Evolutionary conservation across 1,284 basidiomycete species (phyloP), one percentile per base, ranked within the genome.

Genomic region (Apiotrichum brassicae): DNA sequence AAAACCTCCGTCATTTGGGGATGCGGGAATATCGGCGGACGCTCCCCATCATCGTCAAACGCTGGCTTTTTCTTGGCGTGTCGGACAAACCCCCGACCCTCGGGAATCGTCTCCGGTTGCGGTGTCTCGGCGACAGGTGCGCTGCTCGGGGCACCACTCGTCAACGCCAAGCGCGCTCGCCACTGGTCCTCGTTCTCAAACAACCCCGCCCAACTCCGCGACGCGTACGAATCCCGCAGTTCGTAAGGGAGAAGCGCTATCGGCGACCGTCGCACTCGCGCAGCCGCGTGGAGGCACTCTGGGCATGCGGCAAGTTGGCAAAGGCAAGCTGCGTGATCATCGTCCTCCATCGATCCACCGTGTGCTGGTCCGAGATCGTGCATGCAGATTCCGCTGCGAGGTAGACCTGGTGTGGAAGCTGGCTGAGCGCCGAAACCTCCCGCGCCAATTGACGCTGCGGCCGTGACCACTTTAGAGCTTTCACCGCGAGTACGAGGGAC

Each of bases 1-100:
- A 74, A 51, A 14, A 74, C 68, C 51, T 74, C 72, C 0, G 72
- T 68, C 72, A 74, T 72, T 50, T 74, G 71, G 6, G 72, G 72
- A 60, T 72, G 72, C 2, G 65, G 63, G 48, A 71, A 70, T 18
- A 69, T 57, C 8, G 56, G 52, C 3, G 63, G 60, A 1, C 55
- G 51, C 0, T 26, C 8, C n/a, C 26, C 7, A 11, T 8, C 28
- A 18, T 18, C 28, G 36, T n/a, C 43, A 0, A 26, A 28, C 9
- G 43, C 41, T 11, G 55, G 41, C 14, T 51, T 49, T 28, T 53
- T 36, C 42, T 62, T 63, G 6, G 59, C 53, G 46, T 64, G 62
- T 18, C 59, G 60, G n/a, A 63, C 61, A 32, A 70, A 71, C 7
- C 69, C 69, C 43, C 59, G 57, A 1, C 67, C 69, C 7, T 42